Base-by-base conservation (phyloP, 1,139 yeast genomes). In the Kodamaea alishanica region DNA sequence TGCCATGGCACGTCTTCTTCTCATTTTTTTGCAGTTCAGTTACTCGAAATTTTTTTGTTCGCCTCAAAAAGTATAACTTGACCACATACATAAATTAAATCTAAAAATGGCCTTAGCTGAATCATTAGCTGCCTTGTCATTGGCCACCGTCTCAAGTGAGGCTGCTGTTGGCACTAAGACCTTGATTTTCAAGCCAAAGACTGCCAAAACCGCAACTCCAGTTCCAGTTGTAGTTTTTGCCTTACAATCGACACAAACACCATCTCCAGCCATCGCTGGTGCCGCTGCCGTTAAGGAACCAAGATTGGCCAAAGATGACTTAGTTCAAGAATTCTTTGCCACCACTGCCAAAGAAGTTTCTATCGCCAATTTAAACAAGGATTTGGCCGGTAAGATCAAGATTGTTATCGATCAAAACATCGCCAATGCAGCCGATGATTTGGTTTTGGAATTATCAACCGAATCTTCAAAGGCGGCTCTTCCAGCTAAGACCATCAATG, bases 131-230 rank as follows among this genome's bases (percentile, higher is more conserved):
- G 73, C 77, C 39, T 66, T 80, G 50, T 75, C 83, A 35, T 61
- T 79, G 51, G 68, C 75, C 33, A 65, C 73, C 28, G 70, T 70
- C 25, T 48, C 69, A 22, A 55, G 68, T 32, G 77, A 64, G 28
- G 55, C 60, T 31, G 72, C 78, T 4, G 49, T 62, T 28, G 63
- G 78, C 32, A 79, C 85, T 47, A 88, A 88, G 62, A 76, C 92
- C 5, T 73, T 88, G 49, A 89, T 88, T 26, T 88, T 88, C 75
- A 88, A 88, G 67, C 96, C 96, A 52, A 88, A 88, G 65, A 87
- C 96, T 35, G 84, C 95, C 39, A 88, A 87, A 59, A 66, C 88
- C 34, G 89, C 87, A 38, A 65, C 77, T n/a, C 87, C 95, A 26
- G 79, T 84, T 37, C 96, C 96, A 34, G 74, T 88, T 26, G 79